Evolutionary conservation across 2,329 filamentous ascomycete species (phyloP).

Genomic region (Colletotrichum somersetense): DNA sequence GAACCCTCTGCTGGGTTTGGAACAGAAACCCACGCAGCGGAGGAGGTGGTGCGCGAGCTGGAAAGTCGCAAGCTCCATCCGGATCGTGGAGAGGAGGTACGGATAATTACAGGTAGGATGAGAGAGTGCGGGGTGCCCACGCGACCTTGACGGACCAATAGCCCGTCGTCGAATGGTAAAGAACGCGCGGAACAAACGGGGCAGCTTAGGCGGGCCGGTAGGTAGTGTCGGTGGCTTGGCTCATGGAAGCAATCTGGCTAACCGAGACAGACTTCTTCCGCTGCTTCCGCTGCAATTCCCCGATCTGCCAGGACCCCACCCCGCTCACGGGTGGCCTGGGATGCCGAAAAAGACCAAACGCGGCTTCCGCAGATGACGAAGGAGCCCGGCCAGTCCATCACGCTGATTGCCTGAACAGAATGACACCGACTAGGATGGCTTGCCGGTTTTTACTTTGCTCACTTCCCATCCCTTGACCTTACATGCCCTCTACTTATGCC

Average conservation of each 20-base stretch:
- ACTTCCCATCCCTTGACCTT: no score
- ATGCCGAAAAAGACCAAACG: slow-evolving; percentile 1
- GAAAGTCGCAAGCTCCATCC: neutral
- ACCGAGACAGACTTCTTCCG: slow-evolving; percentile 30
- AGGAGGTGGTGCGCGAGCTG: neutral
- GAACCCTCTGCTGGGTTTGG: neutral
- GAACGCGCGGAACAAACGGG: slow-evolving; percentile 1
- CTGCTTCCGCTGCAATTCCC: neutral
- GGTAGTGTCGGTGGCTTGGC: slow-evolving; percentile 15
- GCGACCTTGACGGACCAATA: slow-evolving; percentile 28
- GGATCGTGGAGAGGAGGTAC: slow-evolving; percentile 9
- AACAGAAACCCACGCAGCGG: neutral
- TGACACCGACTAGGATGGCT: neutral
- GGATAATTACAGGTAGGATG: neutral
- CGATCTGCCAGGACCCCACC: neutral
- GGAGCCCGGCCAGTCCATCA: neutral
- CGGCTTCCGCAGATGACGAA: neutral
- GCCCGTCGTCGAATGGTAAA: slow-evolving; percentile 15
- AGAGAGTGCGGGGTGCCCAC: slow-evolving; percentile 30
- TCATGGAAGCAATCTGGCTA: slow-evolving; percentile 4
- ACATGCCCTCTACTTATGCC: neutral
- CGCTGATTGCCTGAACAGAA: neutral
- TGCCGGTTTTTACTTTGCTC: neutral
- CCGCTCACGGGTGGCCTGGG: neutral
- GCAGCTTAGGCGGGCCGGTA: neutral